These are phyloP conservation scores for Cutaneotrichosporon sp. DNA, from an alignment of 1,284 basidiomycete genomes.

Conservation along the genomic window DNA sequence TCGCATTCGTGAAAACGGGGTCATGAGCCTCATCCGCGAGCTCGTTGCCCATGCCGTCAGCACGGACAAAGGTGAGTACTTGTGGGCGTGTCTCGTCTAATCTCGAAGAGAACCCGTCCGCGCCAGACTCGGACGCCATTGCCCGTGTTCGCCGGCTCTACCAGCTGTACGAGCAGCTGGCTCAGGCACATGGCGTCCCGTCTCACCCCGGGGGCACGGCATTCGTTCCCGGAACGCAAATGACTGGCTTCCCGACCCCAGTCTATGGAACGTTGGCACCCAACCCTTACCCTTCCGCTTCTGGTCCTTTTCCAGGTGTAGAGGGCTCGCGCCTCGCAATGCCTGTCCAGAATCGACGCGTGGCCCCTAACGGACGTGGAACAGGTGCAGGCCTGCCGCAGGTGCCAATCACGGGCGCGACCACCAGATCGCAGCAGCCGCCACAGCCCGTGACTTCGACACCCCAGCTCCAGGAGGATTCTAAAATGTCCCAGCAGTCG, in stretches of 20 bases:
- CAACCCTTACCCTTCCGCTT: background rate
- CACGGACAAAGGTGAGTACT: slow-evolving; percentile 40
- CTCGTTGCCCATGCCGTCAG: slow-evolving; percentile 38
- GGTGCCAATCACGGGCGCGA: background rate
- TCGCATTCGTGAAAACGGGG: slow-evolving; percentile 33
- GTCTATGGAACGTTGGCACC: background rate
- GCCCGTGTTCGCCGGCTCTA: slow-evolving; percentile 16
- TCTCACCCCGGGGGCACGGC: slow-evolving; percentile 8
- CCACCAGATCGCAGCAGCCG: background rate
- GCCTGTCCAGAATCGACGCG: slow-evolving; percentile 5
- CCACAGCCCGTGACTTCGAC: background rate
- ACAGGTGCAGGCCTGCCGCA: background rate
- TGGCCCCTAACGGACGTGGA: background rate
- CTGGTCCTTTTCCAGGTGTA: slow-evolving; percentile 16
- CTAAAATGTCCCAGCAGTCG: slow-evolving; percentile 9
- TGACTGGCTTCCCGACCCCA: slow-evolving; percentile 1
- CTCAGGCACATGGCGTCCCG: slow-evolving; percentile 3
- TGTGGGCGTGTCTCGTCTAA: background rate
- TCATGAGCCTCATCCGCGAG: slow-evolving; percentile 39
- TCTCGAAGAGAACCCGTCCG: background rate
- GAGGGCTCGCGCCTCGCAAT: slow-evolving; percentile 11
- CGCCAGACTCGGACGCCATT: slow-evolving; percentile 10
- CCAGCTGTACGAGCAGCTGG: slow-evolving; percentile 18
- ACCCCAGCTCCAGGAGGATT: background rate
- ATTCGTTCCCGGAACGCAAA: slow-evolving; percentile 6